Base-by-base conservation (phyloP, 108 stramenopile genomes). In the Skeletonema grethae region DNA sequence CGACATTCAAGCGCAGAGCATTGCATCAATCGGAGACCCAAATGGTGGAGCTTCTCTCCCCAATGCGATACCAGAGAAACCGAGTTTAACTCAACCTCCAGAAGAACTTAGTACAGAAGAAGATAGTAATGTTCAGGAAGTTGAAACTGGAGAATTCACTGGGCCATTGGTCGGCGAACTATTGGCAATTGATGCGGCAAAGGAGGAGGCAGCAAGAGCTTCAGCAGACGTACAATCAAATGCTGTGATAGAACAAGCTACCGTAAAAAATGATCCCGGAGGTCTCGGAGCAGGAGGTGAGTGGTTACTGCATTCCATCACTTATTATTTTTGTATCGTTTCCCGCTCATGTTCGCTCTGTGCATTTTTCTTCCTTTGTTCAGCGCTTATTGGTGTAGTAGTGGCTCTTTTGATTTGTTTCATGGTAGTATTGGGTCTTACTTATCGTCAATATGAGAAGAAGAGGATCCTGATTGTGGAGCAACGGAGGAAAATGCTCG, bases 391-490 rank as follows among this genome's bases (percentile, higher is more conserved):
- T 22, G 50, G 50, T 24, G 8, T 53, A 22, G 18, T 53, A 9
- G 16, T 24, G 24, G 50, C 4, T 0, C 13, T 53, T 24, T 24
- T 53, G 22, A n/a, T 53, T 22, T 7, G 18, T 24, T 53, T 24
- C 50, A 53, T 53, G n/a, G 18, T n/a, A 22, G 50, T 53, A 36
- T 36, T 36, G 50, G 50, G 50, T 53, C 2, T 53, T 53, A n/a
- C 22, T 13, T 53, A 53, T 22, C 50, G 50, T 53, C 50, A 53
- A 8, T 8, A 7, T n/a, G n/a, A 53, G 20, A 53, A 53, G 20
- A 53, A 9, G 22, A 53, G 22, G 22, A 53, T 20, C 16, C 15
- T 22, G 1, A 53, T 53, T 18, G 20, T 20, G 6, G 50, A 53
- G 7, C 15, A 22, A 53, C 0, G n/a, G 22, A 53, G 50, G 1